Evolutionary conservation across 2,329 filamentous ascomycete species (phyloP), one percentile per base, ranked within the genome.

Genomic region (Fusarium citri): DNA sequence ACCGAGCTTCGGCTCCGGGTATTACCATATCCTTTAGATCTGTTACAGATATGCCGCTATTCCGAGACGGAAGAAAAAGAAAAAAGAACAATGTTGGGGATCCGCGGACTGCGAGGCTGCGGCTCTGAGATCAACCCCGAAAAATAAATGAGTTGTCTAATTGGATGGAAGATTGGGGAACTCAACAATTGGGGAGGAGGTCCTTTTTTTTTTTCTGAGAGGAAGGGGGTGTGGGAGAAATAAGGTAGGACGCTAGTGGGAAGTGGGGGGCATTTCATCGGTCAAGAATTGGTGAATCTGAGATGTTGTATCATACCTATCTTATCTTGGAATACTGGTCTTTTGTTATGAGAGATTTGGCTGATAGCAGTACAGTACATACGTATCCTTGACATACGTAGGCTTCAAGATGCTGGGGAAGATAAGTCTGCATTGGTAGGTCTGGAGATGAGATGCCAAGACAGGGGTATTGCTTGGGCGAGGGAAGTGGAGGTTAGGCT

Each of bases 171-270:
- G 71, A 68, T 72, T 72, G 72, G 63, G 69, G 63, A 69, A 74
- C 75, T 77, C 75, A 77, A 77, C 75, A 76, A 76, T 76, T 76
- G 75, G 75, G 75, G 75, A 69, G 73, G 72, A 67, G 64, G 48
- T 20, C 59, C 53, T 55, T 57, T 71, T 71, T 57, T 71, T 71
- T 68, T 60, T 54, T 51, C 15, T 25, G 10, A n/a, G 12, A 8
- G 30, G 34, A 23, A 14, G 26, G 49, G 59, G 68, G 59, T 30
- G 57, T 70, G 68, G 18, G 31, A 57, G 23, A 71, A 70, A 48
- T 71, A 70, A 71, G 68, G 68, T 69, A 71, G 45, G 25, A 23
- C 68, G 60, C 68, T 71, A 71, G 65, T 72, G 68, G 57, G 43
- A 58, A 65, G 68, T 65, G 68, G 68, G 48, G 54, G 57, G 45